Conservation (phyloP, 257 asterid genomes). For the Datura wrightii region DNA sequence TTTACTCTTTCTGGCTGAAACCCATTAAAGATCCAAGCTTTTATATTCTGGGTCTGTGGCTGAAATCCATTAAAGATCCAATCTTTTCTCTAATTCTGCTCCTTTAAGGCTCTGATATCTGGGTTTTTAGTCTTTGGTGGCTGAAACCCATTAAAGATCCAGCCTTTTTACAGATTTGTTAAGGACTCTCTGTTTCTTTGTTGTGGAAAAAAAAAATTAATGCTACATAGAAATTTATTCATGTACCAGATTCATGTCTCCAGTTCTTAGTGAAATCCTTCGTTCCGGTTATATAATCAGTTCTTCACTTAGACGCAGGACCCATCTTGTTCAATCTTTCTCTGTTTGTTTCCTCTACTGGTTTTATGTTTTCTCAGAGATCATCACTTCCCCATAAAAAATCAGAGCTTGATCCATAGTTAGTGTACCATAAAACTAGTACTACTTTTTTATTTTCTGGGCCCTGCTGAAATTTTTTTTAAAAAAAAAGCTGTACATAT, state of each 20-base stretch:
- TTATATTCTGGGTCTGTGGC: neutral
- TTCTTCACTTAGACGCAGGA: slow-evolving; percentile 68
- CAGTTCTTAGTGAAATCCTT: slow-evolving; percentile 77
- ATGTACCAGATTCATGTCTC: slow-evolving; percentile 68
- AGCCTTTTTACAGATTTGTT: neutral
- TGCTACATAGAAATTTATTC: slow-evolving; percentile 41
- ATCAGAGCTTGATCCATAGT: neutral
- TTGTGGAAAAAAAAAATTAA: slow-evolving; percentile 35
- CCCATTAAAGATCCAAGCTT: neutral
- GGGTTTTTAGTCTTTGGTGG: neutral
- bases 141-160: neutral
- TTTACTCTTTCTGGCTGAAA: neutral
- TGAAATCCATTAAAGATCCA: neutral
- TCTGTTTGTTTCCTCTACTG: slow-evolving; percentile 94
- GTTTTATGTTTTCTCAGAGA: slow-evolving; percentile 86
- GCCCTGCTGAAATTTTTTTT: no score
- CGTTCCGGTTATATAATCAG: slow-evolving; percentile 67
- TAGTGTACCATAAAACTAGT: no score
- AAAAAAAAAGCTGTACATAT: neutral
- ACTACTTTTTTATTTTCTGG: no score
- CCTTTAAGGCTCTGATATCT: neutral
- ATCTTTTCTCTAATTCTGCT: neutral
- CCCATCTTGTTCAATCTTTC: slow-evolving; percentile 93
- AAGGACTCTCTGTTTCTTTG: neutral
- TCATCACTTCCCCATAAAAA: neutral